Evolutionary conservation across 495 filamentous ascomycete genomes (phyloP).

Genomic region (Cairneyella variabilis): DNA sequence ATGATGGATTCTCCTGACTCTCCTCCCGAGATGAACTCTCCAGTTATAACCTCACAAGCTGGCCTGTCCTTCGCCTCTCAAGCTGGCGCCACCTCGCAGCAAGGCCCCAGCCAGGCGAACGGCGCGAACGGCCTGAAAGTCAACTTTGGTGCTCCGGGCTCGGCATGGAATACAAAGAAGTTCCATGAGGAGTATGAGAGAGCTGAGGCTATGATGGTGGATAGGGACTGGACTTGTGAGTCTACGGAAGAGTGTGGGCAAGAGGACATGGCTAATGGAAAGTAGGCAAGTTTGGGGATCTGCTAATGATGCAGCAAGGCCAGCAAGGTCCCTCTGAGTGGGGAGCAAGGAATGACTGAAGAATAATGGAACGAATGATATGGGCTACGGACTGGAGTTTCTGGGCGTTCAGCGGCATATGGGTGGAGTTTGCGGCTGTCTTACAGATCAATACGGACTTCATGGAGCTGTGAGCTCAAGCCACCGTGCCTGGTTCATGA

Average conservation of each 20-base stretch:
- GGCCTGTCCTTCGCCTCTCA: background rate
- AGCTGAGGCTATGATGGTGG: conserved; percentile 9
- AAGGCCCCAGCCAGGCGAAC: conserved; percentile 10
- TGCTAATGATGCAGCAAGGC: conserved; percentile 18
- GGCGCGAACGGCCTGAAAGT: conserved; percentile 11
- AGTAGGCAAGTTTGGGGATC: conserved; percentile 25
- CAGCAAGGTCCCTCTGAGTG: too few relatives aligned
- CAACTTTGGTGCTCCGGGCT: conserved; percentile 23
- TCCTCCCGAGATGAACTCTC: conserved; percentile 11
- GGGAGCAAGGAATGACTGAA: background rate
- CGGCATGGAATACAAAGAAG: conserved; percentile 26
- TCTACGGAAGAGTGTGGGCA: too few relatives aligned
- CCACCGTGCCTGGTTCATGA: too few relatives aligned
- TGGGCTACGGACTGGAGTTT: background rate
- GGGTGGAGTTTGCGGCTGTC: conserved; percentile 13
- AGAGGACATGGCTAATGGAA: conserved; percentile 13
- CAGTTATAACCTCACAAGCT: background rate
- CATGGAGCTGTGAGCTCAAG: too few relatives aligned
- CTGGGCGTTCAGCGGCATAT: conserved; percentile 7
- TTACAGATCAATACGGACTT: background rate
- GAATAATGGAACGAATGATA: background rate
- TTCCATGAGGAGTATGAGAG: conserved; percentile 24
- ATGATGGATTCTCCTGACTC: conserved; percentile 24
- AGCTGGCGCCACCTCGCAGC: background rate
- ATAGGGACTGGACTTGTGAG: conserved; percentile 19